Conservation (phyloP, 768 basidiomycete species). For the Lyophyllum semitale region DNA sequence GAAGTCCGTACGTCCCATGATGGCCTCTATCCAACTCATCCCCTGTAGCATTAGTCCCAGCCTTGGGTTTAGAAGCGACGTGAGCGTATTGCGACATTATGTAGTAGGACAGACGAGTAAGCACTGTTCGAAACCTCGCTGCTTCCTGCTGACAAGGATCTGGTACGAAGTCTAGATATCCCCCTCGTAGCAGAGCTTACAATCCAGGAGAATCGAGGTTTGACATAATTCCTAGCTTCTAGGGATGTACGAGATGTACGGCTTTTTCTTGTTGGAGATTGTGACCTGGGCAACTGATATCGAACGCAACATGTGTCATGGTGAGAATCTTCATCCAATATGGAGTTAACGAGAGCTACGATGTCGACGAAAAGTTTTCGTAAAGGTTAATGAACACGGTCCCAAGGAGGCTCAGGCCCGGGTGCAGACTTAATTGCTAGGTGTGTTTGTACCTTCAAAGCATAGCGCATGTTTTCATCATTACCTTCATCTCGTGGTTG, state of each 20-base stretch:
- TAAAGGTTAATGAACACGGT: neutral
- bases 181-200: constrained; percentile 17
- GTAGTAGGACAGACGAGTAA: too few species aligned
- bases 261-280: constrained; percentile 19
- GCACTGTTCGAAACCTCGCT: constrained; percentile 27
- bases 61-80: constrained; percentile 18
- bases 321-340: neutral
- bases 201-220: constrained; percentile 29
- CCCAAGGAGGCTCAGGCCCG: neutral
- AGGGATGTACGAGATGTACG: too few species aligned
- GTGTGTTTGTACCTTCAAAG: neutral
- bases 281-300: constrained; percentile 4
- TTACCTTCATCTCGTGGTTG: neutral
- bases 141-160: constrained; percentile 20
- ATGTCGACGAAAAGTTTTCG: neutral
- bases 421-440: neutral
- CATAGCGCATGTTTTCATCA: too few species aligned
- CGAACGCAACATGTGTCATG: too few species aligned
- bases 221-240: constrained; percentile 26
- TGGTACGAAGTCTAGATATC: constrained; percentile 24
- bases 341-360: neutral
- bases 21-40: constrained; percentile 28
- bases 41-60: constrained; percentile 22
- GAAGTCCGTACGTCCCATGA: too few species aligned
- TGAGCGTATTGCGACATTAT: too few species aligned